phyloP scores from a whole-genome alignment of 2,329 filamentous ascomycete genomes.

The Sporothrix variecibatus region DNA sequence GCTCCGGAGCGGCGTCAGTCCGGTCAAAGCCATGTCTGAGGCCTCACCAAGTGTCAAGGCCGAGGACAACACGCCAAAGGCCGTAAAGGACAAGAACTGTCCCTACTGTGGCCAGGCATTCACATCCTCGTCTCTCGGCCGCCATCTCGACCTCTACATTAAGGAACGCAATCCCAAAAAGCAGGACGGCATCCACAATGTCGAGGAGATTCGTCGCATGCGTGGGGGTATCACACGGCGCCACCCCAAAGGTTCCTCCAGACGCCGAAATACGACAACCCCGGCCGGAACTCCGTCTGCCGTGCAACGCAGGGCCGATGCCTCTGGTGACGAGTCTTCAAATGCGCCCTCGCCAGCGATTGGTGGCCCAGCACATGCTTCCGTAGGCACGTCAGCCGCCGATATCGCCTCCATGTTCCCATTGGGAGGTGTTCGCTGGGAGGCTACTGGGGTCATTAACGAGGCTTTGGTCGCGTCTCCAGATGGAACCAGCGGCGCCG shows the following conservation, averaged over 20 bases:
- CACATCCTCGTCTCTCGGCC: conserved; percentile 88
- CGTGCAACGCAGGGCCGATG: conserved; percentile 44
- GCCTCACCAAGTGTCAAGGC: conserved; percentile 30
- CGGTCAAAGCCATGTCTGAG: conserved; percentile 35
- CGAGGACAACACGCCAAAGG: conserved; percentile 44
- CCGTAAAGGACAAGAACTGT: conserved; percentile 82
- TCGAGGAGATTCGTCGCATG: conserved; percentile 82
- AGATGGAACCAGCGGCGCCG: conserved; percentile 43
- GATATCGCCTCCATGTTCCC: conserved; percentile 44
- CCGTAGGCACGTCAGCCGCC: conserved; percentile 52
- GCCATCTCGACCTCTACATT: conserved; percentile 92
- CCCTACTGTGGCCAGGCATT: conserved; percentile 87
- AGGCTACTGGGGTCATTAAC: conserved; percentile 76
- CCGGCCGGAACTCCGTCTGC: conserved; percentile 54
- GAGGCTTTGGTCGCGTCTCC: conserved; percentile 60
- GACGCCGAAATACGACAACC: conserved; percentile 63
- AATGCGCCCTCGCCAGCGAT: conserved; percentile 41
- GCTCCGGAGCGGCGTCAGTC: neutral
- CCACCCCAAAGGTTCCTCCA: conserved; percentile 69
- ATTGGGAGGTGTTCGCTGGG: conserved; percentile 66
- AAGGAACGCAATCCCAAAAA: conserved; percentile 89
- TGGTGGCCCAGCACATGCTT: conserved; percentile 47
- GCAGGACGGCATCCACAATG: conserved; percentile 83
- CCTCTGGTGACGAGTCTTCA: conserved; percentile 43
- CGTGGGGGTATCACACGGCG: conserved; percentile 83